Evolutionary conservation across 371 early-diverging fungal species (phyloP).

Genomic region (Basidiobolus meristosporus): DNA sequence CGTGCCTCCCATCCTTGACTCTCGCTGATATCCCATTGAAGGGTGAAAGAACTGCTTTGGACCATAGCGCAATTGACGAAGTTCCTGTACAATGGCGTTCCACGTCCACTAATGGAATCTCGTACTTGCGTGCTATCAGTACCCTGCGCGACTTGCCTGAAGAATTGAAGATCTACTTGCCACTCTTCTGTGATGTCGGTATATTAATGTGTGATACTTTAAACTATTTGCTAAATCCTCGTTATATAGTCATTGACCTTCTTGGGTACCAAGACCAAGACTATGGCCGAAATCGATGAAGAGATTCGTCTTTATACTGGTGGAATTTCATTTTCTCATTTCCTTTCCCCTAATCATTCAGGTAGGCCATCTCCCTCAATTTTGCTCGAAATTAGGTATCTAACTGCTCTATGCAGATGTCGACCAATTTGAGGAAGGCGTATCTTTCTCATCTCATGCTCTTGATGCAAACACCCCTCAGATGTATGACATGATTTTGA

Average conservation of each 20-base stretch:
- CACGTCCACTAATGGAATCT: constrained; percentile 79
- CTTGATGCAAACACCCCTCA: constrained; percentile 51
- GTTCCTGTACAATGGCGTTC: constrained; percentile 60
- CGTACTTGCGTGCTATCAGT: constrained; percentile 64
- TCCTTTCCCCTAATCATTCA: constrained; percentile 38
- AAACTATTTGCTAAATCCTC: neutral
- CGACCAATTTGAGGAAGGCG: constrained; percentile 29
- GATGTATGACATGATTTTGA: constrained; percentile 53
- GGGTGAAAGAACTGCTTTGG: constrained; percentile 38
- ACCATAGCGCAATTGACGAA: constrained; percentile 31
- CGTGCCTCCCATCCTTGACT: constrained; percentile 63
- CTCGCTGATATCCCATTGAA: constrained; percentile 48
- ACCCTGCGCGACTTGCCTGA: constrained; percentile 32
- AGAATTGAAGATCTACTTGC: constrained; percentile 50
- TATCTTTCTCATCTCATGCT: constrained; percentile 35
- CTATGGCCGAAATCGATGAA: constrained; percentile 75
- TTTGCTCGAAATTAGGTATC: too few relatives aligned
- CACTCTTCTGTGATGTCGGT: constrained; percentile 58
- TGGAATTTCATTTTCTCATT: constrained; percentile 52
- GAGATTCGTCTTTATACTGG: constrained; percentile 72
- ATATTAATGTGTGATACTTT: constrained; percentile 3
- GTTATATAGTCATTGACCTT: constrained; percentile 38
- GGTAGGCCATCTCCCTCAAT: too few relatives aligned
- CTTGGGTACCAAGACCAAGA: constrained; percentile 54
- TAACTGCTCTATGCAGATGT: constrained; percentile 21